Evolutionary conservation across 306 rosid species (phyloP).

Genomic region (Rosa rugosa): DNA sequence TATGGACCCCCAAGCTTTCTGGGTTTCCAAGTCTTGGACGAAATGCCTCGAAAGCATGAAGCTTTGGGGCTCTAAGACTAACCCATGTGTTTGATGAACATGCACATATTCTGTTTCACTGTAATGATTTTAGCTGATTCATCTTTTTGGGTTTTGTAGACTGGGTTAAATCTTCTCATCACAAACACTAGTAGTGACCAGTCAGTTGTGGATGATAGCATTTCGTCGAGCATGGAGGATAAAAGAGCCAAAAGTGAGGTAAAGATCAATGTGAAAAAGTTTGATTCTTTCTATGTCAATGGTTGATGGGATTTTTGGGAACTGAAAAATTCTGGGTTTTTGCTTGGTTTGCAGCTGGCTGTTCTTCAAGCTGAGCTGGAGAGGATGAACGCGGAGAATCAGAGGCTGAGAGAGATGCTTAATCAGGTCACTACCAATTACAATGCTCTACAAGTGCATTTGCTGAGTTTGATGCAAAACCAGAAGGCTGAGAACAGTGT

Average conservation of each 20-base stretch:
- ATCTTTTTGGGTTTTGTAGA: constrained; percentile 28
- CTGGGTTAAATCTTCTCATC: constrained; percentile 72
- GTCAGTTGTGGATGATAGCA: constrained; percentile 53
- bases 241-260: constrained; percentile 58
- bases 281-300: background rate
- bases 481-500: constrained; percentile 30
- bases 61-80: background rate
- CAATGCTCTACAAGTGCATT: constrained; percentile 50
- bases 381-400: constrained; percentile 58
- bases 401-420: constrained; percentile 39
- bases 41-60: background rate
- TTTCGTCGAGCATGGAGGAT: constrained; percentile 39
- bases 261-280: background rate
- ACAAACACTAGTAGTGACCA: constrained; percentile 61
- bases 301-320: background rate
- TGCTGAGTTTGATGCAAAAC: constrained; percentile 30
- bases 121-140: background rate
- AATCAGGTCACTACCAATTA: constrained; percentile 40
- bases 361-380: constrained; percentile 58
- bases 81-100: background rate
- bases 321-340: background rate
- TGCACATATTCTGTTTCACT: background rate
- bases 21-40: background rate
- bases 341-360: constrained; percentile 36
- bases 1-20: background rate